Conservation (phyloP, 2,329 filamentous ascomycete species). For the Rachicladosporium sp. region DNA sequence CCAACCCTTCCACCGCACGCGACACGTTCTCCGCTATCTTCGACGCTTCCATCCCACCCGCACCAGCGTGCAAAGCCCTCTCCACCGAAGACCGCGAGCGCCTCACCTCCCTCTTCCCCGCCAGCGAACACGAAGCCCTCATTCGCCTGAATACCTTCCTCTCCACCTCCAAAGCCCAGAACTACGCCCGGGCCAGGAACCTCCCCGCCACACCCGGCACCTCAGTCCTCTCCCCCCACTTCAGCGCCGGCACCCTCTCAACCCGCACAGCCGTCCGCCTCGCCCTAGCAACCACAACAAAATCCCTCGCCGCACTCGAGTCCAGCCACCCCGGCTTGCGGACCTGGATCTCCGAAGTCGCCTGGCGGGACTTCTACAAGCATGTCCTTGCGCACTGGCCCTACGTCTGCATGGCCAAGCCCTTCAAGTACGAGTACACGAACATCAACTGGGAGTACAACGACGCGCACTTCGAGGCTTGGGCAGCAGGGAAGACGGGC, state of each 20-base stretch:
- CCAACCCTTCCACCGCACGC: constrained; percentile 41
- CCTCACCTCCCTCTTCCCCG: constrained; percentile 54
- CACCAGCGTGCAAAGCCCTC: constrained; percentile 52
- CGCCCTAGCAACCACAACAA: constrained; percentile 51
- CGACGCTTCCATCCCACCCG: constrained; percentile 44
- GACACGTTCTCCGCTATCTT: constrained; percentile 47
- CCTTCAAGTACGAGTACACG: constrained; percentile 73
- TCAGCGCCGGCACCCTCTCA: constrained; percentile 56
- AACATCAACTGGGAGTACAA: constrained; percentile 76
- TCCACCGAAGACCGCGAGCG: constrained; percentile 45
- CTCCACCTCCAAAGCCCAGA: constrained; percentile 42
- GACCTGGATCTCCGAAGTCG: constrained; percentile 70
- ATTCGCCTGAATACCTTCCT: constrained; percentile 55
- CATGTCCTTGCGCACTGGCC: constrained; percentile 79
- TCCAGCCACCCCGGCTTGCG: constrained; percentile 53
- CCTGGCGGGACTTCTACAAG: constrained; percentile 81
- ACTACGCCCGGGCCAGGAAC: constrained; percentile 55
- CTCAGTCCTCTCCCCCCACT: constrained; percentile 58
- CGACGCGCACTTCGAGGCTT: constrained; percentile 54
- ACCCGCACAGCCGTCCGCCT: constrained; percentile 53
- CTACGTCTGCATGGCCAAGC: constrained; percentile 66
- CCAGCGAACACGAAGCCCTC: constrained; percentile 61
- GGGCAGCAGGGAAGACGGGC: constrained; percentile 63
- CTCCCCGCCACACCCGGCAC: constrained; percentile 52
- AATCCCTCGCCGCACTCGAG: constrained; percentile 42